Evolutionary conservation across 1,284 basidiomycete genomes (phyloP).

Genomic region (Trichosporon sp.): DNA sequence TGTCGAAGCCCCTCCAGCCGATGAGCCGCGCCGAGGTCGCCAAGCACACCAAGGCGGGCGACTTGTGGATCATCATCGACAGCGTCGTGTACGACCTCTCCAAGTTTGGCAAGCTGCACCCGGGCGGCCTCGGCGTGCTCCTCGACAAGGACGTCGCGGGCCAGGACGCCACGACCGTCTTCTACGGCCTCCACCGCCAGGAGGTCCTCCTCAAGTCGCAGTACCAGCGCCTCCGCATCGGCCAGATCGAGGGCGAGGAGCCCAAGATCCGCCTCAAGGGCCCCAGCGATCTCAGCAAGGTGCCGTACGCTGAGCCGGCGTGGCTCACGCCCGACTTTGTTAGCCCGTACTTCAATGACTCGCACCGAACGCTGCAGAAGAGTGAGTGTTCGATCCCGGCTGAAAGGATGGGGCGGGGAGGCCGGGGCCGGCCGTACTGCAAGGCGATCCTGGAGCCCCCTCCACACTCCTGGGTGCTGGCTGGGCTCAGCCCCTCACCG

Average conservation of each 20-base stretch:
- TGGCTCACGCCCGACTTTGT: conserved; percentile 74
- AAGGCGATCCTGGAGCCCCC: background rate
- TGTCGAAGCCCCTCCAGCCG: conserved; percentile 32
- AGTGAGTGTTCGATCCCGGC: conserved; percentile 17
- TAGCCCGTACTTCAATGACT: conserved; percentile 77
- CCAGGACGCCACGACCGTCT: conserved; percentile 77
- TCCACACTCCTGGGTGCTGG: no score
- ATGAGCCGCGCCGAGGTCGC: conserved; percentile 50
- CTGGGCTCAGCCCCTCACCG: background rate
- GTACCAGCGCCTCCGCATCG: conserved; percentile 67
- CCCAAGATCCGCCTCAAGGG: conserved; percentile 56
- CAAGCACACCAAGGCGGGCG: conserved; percentile 66
- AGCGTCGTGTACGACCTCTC: conserved; percentile 74
- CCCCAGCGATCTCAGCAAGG: conserved; percentile 56
- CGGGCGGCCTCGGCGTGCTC: conserved; percentile 74
- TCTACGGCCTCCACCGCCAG: conserved; percentile 75
- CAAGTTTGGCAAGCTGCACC: conserved; percentile 72
- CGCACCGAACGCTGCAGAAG: conserved; percentile 51
- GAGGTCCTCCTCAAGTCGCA: conserved; percentile 72
- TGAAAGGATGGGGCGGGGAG: background rate
- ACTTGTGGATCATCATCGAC: conserved; percentile 79
- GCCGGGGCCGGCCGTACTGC: background rate
- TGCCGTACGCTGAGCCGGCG: conserved; percentile 83
- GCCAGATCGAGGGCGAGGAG: conserved; percentile 63
- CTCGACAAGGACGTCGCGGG: conserved; percentile 65